phyloP scores from a whole-genome alignment of 345 rosid species.

The Cardamine chenopodiifolia region DNA sequence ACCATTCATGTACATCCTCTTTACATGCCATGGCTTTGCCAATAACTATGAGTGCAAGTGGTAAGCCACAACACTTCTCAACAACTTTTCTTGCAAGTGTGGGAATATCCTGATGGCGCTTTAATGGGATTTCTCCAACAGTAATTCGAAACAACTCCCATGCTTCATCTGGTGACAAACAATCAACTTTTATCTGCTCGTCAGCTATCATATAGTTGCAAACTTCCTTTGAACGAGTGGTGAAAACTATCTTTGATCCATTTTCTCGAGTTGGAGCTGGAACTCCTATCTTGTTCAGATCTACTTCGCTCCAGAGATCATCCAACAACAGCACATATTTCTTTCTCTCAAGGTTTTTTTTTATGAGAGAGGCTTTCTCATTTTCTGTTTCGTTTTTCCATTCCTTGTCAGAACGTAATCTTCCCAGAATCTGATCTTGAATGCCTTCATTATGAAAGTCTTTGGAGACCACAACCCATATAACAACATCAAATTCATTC shows the following conservation, averaged over 20 bases:
- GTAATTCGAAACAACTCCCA: not conserved
- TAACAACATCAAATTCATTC: not conserved
- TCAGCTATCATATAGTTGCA: not conserved
- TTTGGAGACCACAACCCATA: not conserved
- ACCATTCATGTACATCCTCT: not conserved
- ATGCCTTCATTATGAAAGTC: not conserved
- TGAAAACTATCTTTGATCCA: not conserved
- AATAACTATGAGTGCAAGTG: not conserved
- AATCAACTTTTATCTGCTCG: not conserved
- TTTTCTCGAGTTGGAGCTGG: not conserved
- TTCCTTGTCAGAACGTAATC: not conserved
- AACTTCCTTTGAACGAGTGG: not conserved
- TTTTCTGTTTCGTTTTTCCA: not conserved
- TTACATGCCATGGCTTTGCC: not conserved
- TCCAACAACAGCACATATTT: not conserved
- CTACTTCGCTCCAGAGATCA: not conserved
- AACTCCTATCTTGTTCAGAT: not conserved
- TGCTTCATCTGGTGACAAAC: not conserved
- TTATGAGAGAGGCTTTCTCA: not conserved
- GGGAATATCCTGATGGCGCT: not conserved
- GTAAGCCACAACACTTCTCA: not conserved
- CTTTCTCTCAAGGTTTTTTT: not conserved
- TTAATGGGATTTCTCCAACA: not conserved
- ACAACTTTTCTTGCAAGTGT: not conserved
- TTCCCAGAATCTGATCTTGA: not conserved